Base-by-base conservation (phyloP, 1,139 yeast species). In the Pichia sp. region DNA sequence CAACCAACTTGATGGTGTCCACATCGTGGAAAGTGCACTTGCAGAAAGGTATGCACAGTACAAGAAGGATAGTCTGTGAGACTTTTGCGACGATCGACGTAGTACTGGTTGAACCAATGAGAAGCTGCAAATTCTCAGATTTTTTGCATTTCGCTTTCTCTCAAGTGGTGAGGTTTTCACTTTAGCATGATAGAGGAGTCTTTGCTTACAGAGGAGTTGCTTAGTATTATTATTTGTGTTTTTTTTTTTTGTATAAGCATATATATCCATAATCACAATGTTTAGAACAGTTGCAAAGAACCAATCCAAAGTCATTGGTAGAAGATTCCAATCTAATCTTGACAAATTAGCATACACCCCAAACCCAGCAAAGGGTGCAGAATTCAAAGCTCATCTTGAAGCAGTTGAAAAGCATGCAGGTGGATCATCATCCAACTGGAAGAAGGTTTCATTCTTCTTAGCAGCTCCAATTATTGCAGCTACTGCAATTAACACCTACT, bases 401-500 rank as follows among this genome's bases (percentile, higher is more conserved):
- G 88, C 83, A 60, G 79, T 87, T 63, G 53, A 53, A 40, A 82
- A 82, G 64, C 97, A 92, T 71, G 89, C 96, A 50, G 75, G 69
- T 56, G 76, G 78, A 56, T 82, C 96, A 57, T 77, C 95, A 57
- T 70, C 72, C 48, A 73, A 83, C 61, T 92, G 98, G 98, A 82
- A 79, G 70, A 89, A 84, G 70, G 77, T 90, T 69, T 79, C 96
- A 46, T 73, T 79, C 66, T 75, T 79, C 53, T 80, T 88, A 54
- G 96, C 95, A 48, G 69, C 84, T 50, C 98, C 97, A 61, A 87
- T 86, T 51, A 79, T 89, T 57, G 68, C 78, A 48, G 75, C 79
- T 63, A 77, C 94, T 56, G 85, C 94, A 44, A 75, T 84, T 64
- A 89, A 89, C 71, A 86, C 94, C 49, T 80, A 77, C 70, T 79